A percentile compares a stretch with the other conserved stretches of the same genome.
These are phyloP conservation scores for Colletotrichum sp. DNA, from an alignment of 2,329 filamentous ascomycete genomes.

Conservation along the genomic window DNA sequence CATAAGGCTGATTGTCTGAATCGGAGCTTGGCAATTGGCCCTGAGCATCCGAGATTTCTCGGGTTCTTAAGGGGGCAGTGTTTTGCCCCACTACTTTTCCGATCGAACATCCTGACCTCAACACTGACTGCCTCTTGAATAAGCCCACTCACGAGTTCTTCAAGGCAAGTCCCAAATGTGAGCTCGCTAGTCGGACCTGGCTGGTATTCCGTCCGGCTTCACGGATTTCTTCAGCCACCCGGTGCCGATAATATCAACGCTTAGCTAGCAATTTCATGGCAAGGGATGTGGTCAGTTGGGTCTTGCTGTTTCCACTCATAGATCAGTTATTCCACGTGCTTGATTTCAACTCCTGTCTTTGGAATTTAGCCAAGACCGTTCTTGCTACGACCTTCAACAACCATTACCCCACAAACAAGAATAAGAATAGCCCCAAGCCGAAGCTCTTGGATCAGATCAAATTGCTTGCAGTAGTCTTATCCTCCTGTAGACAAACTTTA, in stretches of 20 bases:
- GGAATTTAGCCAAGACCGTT: fast-evolving
- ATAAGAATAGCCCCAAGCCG: no score
- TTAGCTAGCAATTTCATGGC: neutral
- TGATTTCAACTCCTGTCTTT: fast-evolving
- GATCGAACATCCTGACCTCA: neutral
- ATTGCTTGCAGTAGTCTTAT: fast-evolving
- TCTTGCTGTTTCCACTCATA: fast-evolving
- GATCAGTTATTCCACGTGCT: neutral
- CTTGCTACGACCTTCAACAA: fast-evolving
- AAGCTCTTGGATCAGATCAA: no score
- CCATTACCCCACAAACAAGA: neutral
- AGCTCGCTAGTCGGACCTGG: neutral
- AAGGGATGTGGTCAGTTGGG: fast-evolving
- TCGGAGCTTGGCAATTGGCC: neutral
- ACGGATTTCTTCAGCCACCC: neutral
- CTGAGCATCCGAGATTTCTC: neutral
- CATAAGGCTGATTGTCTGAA: neutral
- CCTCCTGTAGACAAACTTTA: no score
- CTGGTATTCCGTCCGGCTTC: neutral
- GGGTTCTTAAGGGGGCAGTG: neutral
- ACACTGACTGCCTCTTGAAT: neutral
- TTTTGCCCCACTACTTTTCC: neutral
- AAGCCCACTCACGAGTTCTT: neutral
- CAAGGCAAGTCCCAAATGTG: fast-evolving
- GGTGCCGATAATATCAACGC: neutral